A percentile compares a stretch with the other conserved stretches of the same genome.
phyloP scores from a whole-genome alignment of 108 stramenopile genomes.

The Skeletonema grethae region DNA sequence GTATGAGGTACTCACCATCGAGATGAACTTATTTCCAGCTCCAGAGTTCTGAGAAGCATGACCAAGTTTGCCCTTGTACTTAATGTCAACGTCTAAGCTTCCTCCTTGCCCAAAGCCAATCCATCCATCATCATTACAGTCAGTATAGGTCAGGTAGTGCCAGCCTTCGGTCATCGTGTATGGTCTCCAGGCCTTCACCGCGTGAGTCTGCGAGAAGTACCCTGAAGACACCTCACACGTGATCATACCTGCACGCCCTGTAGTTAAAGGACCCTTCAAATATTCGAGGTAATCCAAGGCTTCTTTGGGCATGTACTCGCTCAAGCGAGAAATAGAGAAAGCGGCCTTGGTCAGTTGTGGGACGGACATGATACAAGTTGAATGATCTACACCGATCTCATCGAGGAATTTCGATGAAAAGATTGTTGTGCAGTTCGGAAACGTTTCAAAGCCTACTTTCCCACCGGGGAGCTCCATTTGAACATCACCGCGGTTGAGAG shows the following conservation, averaged over 20 bases:
- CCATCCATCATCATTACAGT: not conserved
- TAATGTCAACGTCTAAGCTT: not conserved
- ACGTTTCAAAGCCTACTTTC: not conserved
- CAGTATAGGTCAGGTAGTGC: not conserved
- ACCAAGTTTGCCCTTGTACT: not conserved
- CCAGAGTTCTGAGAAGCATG: not conserved
- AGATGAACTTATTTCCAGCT: not conserved
- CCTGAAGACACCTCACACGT: not conserved
- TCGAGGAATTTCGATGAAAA: not conserved
- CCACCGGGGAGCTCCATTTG: not conserved
- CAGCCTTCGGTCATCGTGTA: not conserved
- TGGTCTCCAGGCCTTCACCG: not conserved
- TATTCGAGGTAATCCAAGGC: not conserved
- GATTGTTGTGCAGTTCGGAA: not conserved
- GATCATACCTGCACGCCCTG: not conserved
- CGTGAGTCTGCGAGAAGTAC: not conserved
- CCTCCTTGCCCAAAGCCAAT: not conserved
- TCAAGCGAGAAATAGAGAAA: not conserved
- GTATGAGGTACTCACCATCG: not conserved
- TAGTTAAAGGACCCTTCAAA: not conserved
- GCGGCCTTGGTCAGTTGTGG: not conserved
- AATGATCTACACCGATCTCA: not conserved
- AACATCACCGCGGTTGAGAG: slow-evolving; percentile 1
- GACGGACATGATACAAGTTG: slow-evolving; percentile 1
- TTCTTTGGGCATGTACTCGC: not conserved